Percentiles rank a stretch among this genome's conserved stretches.
Evolutionary conservation across 2,329 filamentous ascomycete species (phyloP).

Genomic region (Tolypocladium album): DNA sequence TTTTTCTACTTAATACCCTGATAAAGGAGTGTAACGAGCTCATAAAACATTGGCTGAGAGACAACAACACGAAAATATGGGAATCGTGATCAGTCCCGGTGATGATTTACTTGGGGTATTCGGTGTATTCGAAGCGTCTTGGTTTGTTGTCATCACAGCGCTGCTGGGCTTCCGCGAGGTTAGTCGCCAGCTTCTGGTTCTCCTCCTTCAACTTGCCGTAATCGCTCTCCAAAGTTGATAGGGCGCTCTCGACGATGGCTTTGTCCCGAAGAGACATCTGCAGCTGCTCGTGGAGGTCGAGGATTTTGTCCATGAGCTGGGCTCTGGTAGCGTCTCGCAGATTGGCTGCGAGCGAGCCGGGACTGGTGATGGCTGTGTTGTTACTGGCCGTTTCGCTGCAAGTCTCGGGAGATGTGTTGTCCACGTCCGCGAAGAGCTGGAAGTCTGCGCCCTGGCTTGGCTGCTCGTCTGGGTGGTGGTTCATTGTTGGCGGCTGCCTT

Average conservation of each 20-base stretch:
- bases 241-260: not conserved
- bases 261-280: not conserved
- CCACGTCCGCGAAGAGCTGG: not conserved
- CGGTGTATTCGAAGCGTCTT: not conserved
- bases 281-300: not conserved
- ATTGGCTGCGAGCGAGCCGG: not conserved
- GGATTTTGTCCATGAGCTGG: not conserved
- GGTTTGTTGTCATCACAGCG: not conserved
- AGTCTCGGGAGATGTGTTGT: not conserved
- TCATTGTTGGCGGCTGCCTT: not conserved
- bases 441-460: not conserved
- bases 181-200: not conserved
- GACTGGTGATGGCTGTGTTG: not conserved
- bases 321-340: not conserved
- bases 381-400: not conserved
- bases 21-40: not conserved
- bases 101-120: not conserved
- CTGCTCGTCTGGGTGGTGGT: not conserved
- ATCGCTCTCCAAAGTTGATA: not conserved
- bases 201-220: not conserved
- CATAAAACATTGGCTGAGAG: not conserved
- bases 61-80: not conserved
- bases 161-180: not conserved
- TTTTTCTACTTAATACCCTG: not conserved
- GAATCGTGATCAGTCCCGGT: not conserved